Conservation (phyloP, 23 red algal genomes). For the Agarophyton chilense region DNA sequence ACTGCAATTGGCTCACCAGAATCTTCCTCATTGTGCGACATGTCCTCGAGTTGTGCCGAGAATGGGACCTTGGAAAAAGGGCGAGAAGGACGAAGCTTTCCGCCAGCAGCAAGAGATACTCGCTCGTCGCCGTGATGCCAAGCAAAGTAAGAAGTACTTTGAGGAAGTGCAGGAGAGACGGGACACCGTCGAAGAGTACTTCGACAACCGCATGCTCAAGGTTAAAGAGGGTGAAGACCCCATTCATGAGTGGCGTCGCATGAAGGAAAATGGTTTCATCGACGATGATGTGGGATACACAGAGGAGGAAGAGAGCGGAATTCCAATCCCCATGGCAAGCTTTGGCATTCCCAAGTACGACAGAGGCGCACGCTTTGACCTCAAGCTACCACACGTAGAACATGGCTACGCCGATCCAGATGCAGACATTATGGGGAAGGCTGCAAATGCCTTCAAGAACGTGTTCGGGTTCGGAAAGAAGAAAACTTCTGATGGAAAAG, state of each 20-base stretch:
- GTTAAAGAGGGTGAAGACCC: slow-evolving; percentile 82
- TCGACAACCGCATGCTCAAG: slow-evolving; percentile 65
- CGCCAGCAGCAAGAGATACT: slow-evolving; percentile 72
- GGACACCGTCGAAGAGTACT: slow-evolving; percentile 51
- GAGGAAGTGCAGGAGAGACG: slow-evolving; percentile 44
- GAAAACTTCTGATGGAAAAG: neutral
- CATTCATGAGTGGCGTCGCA: slow-evolving; percentile 72
- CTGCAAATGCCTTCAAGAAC: slow-evolving; percentile 45
- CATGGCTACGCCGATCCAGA: slow-evolving; percentile 75
- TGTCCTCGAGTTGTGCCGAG: neutral
- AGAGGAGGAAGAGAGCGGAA: slow-evolving; percentile 75
- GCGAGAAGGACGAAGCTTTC: slow-evolving; percentile 76
- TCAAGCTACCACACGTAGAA: slow-evolving; percentile 83
- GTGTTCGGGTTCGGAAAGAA: slow-evolving; percentile 74
- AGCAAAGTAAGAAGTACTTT: slow-evolving; percentile 61
- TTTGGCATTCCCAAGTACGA: slow-evolving; percentile 92
- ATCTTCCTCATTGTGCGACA: neutral
- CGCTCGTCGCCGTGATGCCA: slow-evolving; percentile 60
- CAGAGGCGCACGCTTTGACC: slow-evolving; percentile 86
- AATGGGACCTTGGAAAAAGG: slow-evolving; percentile 70
- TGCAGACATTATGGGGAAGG: slow-evolving; percentile 85
- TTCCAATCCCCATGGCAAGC: slow-evolving; percentile 77
- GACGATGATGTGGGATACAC: slow-evolving; percentile 76
- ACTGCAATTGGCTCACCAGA: neutral
- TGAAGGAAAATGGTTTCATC: slow-evolving; percentile 82